These are phyloP conservation scores for Vinca minor DNA, from an alignment of 257 asterid genomes.

Conservation along the genomic window DNA sequence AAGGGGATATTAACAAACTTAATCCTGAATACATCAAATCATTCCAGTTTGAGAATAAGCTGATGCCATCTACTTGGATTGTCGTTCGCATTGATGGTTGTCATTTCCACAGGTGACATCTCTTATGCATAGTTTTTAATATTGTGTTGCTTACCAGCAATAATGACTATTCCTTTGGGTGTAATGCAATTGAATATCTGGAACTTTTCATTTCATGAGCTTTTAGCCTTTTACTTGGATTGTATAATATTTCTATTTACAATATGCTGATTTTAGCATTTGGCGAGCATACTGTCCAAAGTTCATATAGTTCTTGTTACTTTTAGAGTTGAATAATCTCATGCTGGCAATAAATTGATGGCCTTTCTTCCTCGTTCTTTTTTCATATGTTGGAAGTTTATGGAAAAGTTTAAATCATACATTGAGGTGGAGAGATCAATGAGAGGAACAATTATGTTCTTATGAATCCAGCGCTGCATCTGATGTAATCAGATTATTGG, in stretches of 20 bases:
- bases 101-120: constrained; percentile 73
- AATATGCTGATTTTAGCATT: neutral
- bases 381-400: too few relatives aligned
- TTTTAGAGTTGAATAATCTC: too few relatives aligned
- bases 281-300: neutral
- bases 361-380: too few relatives aligned
- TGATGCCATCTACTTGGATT: constrained; percentile 66
- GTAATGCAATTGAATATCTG: neutral
- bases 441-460: neutral
- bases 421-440: neutral
- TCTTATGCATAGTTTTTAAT: constrained; percentile 4
- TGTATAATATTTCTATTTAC: neutral
- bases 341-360: too few relatives aligned
- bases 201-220: neutral
- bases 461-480: neutral
- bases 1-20: constrained; percentile 40
- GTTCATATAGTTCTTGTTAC: neutral
- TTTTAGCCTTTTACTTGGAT: neutral
- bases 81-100: constrained; percentile 87
- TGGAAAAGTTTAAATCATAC: neutral
- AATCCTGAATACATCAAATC: constrained; percentile 55
- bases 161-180: neutral
- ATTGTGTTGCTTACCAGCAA: constrained; percentile 5
- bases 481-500: neutral
- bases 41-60: constrained; percentile 48